A percentile compares a stretch with the other conserved stretches of the same genome.
Evolutionary conservation across 2,329 filamentous ascomycete genomes (phyloP).

Genomic region (Fusarium nisikadoi): DNA sequence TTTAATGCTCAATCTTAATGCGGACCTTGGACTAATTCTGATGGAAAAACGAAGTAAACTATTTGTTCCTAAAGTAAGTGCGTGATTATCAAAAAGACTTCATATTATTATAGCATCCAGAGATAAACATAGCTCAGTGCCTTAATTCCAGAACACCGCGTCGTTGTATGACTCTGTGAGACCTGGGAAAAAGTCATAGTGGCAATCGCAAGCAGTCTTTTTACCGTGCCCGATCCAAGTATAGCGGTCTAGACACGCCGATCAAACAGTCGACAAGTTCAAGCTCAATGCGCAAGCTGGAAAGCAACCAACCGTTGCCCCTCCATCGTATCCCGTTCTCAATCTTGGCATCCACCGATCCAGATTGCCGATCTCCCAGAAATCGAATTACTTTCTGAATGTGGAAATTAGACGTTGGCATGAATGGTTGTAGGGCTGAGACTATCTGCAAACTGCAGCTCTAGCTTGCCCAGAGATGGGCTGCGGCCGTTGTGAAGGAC

Average conservation of each 20-base stretch:
- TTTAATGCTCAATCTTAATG: too few relatives aligned
- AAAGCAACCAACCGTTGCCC: fast-evolving
- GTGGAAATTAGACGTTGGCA: not conserved
- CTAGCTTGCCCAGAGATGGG: not conserved
- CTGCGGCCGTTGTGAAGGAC: too few relatives aligned
- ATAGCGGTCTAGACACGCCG: fast-evolving
- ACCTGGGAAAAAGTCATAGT: too few relatives aligned
- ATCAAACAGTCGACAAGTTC: not conserved
- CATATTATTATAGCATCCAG: too few relatives aligned
- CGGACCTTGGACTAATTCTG: fast-evolving
- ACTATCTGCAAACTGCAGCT: not conserved
- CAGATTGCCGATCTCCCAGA: fast-evolving
- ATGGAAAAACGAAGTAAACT: fast-evolving
- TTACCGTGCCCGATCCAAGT: too few relatives aligned
- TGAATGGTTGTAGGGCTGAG: not conserved
- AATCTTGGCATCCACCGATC: not conserved
- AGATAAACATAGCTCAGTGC: too few relatives aligned
- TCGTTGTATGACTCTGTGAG: too few relatives aligned
- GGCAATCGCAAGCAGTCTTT: too few relatives aligned
- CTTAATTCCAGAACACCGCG: too few relatives aligned
- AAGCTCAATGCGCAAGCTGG: not conserved
- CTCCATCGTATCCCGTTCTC: too few relatives aligned
- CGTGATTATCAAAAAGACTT: too few relatives aligned
- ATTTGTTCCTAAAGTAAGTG: too few relatives aligned
- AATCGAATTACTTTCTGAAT: not conserved